Evolutionary conservation across 2,329 filamentous ascomycete genomes (phyloP).

Genomic region (Emmonsia crescens): DNA sequence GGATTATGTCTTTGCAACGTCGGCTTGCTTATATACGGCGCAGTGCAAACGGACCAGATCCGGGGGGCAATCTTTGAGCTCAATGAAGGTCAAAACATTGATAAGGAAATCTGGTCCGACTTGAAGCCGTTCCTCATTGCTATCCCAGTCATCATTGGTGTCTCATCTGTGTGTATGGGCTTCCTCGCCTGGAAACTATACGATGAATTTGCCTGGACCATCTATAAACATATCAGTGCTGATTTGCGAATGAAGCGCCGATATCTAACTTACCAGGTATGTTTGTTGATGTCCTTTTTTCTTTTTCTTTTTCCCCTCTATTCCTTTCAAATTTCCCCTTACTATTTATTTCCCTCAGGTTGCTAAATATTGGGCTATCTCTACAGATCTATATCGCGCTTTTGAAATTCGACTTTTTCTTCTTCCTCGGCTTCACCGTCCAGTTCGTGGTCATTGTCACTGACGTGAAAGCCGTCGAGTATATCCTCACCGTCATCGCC

Average conservation of each 20-base stretch:
- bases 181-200: conserved; percentile 90
- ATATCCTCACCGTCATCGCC: conserved; percentile 75
- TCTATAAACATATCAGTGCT: conserved; percentile 97
- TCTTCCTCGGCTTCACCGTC: conserved; percentile 96
- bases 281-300: conserved; percentile 14
- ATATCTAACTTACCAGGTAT: conserved; percentile 90
- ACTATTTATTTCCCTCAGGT: background rate
- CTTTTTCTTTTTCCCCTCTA: background rate
- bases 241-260: conserved; percentile 94
- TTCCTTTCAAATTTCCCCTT: background rate
- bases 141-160: conserved; percentile 70
- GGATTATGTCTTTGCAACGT: conserved; percentile 88
- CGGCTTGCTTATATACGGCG: conserved; percentile 82
- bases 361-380: background rate
- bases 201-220: conserved; percentile 97
- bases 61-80: conserved; percentile 56
- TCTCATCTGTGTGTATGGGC: conserved; percentile 61
- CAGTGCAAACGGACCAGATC: conserved; percentile 88
- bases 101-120: conserved; percentile 51
- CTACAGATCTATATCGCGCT: conserved; percentile 87
- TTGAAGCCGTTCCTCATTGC: conserved; percentile 70
- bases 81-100: conserved; percentile 35
- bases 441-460: conserved; percentile 93
- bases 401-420: conserved; percentile 99
- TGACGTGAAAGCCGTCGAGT: conserved; percentile 58